Conservation (phyloP, 2,329 filamentous ascomycete genomes). For the Claviceps lovelessii region DNA sequence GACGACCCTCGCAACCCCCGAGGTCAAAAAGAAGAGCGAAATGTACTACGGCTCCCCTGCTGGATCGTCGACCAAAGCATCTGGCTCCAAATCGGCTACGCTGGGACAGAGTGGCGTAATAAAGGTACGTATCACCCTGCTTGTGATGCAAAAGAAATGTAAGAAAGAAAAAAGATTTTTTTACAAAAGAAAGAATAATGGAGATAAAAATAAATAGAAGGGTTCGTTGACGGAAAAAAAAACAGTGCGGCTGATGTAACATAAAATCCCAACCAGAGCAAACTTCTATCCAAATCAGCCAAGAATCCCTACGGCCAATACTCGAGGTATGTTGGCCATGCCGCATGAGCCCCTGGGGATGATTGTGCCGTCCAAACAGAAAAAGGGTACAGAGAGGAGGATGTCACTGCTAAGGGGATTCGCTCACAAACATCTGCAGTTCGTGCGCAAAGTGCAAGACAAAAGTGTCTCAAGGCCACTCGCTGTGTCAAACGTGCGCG, state of each 20-base stretch:
- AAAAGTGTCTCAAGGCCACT: conserved; percentile 46
- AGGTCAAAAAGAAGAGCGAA: conserved; percentile 52
- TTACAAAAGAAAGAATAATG: neutral
- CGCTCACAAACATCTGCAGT: conserved; percentile 16
- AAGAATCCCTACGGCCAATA: conserved; percentile 54
- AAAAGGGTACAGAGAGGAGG: neutral
- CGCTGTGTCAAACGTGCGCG: conserved; percentile 47
- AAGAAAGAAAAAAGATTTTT: neutral
- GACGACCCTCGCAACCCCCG: conserved; percentile 46
- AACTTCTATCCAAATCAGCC: conserved; percentile 47
- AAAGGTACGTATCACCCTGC: conserved; percentile 28
- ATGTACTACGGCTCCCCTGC: conserved; percentile 50
- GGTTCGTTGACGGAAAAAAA: too few species aligned
- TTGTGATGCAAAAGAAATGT: neutral
- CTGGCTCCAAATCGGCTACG: conserved; percentile 34
- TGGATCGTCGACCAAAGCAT: conserved; percentile 19
- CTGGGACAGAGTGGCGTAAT: conserved; percentile 43
- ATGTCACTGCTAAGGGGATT: neutral
- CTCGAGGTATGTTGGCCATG: conserved; percentile 19
- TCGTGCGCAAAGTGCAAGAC: conserved; percentile 48
- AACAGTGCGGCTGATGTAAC: neutral
- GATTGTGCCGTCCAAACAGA: neutral
- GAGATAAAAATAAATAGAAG: neutral
- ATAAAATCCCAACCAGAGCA: conserved; percentile 31
- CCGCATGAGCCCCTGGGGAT: neutral